Evolutionary conservation across 352 stramenopile species (phyloP), one percentile per base, ranked within the genome.

Genomic region (Phytopythium aichiense): DNA sequence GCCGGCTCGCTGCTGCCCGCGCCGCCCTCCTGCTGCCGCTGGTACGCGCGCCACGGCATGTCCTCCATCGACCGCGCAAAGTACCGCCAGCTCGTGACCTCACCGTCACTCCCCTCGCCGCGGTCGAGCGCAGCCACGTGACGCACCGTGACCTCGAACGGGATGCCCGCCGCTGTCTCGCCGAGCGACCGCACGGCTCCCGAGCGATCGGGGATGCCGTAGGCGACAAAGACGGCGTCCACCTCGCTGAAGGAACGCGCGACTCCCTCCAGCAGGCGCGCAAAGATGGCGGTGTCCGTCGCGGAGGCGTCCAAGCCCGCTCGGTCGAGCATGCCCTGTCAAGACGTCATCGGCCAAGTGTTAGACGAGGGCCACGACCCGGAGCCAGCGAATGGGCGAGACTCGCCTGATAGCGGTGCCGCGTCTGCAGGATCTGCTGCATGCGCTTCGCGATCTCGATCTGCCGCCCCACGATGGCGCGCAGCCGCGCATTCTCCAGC

Each of bases 371-470:
- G 6, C 42, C 7, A 48, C n/a, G n/a, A n/a, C n/a, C n/a, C n/a
- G n/a, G n/a, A n/a, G n/a, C n/a, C 42, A 25, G 20, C 20, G 20
- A 25, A 25, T 8, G 3, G 15, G 22, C 23, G 22, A 31, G 23
- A n/a, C 49, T 23, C 33, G 42, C 56, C 56, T 61, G 42, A 16
- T 40, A 33, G 25, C 28, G 43, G 28, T 54, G 43, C 11, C 72
- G 69, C 13, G 75, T 67, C 37, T 81, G 64, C 35, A 84, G 48
- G 22, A 80, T 35, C 30, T 77, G 75, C 35, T 76, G 68, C 40
- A 84, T 69, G 60, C 65, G 78, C 51, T 72, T 78, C 38, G 68
- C 77, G 51, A 88, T 72, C 66, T 87, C 84, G 64, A 89, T 72
- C 53, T 89, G 80, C 22, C 72, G 74, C 49, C 84, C 69, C 31